Percentiles rank a stretch among this genome's conserved stretches.
phyloP scores from a whole-genome alignment of 768 basidiomycete genomes.

The Ephemerocybe angulata region DNA sequence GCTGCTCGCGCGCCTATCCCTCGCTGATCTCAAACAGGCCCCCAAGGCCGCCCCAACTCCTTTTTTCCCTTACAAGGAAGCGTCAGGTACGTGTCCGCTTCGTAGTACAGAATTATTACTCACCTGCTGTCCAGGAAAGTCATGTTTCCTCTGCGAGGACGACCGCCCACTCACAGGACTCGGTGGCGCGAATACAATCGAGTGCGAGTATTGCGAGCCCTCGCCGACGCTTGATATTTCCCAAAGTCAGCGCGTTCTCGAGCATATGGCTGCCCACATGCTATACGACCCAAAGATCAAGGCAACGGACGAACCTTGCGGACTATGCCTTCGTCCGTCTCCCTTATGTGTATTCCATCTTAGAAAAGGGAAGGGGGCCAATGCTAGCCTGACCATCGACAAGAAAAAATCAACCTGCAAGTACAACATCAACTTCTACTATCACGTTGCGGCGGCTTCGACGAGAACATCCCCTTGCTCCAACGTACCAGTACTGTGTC shows the following conservation, averaged over 20 bases:
- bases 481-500: conserved; percentile 20
- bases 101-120: background rate
- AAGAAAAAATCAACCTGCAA: conserved; percentile 5
- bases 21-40: conserved; percentile 14
- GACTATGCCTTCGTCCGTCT: conserved; percentile 22
- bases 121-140: conserved; percentile 11
- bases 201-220: conserved; percentile 14
- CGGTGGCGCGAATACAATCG: background rate
- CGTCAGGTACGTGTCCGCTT: conserved; percentile 13
- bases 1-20: conserved; percentile 16
- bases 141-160: conserved; percentile 21
- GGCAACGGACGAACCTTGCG: conserved; percentile 17
- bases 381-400: conserved; percentile 16
- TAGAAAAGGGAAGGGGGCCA: conserved; percentile 18
- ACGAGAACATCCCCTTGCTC: conserved; percentile 16
- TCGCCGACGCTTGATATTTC: conserved; percentile 10
- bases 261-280: conserved; percentile 27
- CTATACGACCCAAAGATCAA: conserved; percentile 18
- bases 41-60: conserved; percentile 14
- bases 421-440: background rate
- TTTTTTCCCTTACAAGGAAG: conserved; percentile 19
- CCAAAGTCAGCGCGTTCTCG: conserved; percentile 19
- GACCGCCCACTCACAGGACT: conserved; percentile 11
- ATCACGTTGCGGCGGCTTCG: background rate
- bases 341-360: conserved; percentile 14